These are phyloP conservation scores for Penicillium sp. DNA, from an alignment of 2,329 filamentous ascomycete species.

Conservation along the genomic window DNA sequence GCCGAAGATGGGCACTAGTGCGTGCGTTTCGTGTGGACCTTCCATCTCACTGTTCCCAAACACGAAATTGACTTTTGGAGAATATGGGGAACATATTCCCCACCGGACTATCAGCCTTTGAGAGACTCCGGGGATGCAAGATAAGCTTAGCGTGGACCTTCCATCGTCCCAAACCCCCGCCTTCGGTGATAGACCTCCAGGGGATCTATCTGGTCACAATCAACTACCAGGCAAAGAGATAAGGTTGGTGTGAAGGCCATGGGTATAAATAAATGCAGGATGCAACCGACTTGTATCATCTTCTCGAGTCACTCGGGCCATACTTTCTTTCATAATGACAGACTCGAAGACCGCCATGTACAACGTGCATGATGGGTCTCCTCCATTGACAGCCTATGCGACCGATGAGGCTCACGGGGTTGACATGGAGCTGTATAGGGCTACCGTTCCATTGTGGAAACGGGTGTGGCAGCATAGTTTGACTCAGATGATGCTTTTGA, in stretches of 20 bases:
- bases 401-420: slow-evolving; percentile 24
- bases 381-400: slow-evolving; percentile 13
- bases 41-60: slow-evolving; percentile 1
- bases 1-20: slow-evolving; percentile 6
- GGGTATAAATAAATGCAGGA: not conserved
- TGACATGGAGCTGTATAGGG: slow-evolving; percentile 26
- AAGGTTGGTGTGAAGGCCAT: slow-evolving; percentile 1
- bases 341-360: slow-evolving; percentile 4
- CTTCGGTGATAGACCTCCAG: not conserved
- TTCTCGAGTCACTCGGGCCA: not conserved
- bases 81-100: slow-evolving; percentile 5
- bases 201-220: not conserved
- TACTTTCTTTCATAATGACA: not conserved
- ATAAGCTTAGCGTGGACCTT: slow-evolving; percentile 14
- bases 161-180: not conserved
- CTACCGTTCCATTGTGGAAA: slow-evolving; percentile 41
- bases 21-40: slow-evolving; percentile 9
- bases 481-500: slow-evolving; percentile 48
- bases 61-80: not conserved
- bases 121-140: not conserved
- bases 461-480: slow-evolving; percentile 46
- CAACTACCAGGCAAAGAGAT: not conserved
- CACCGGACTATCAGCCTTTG: not conserved
- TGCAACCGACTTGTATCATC: not conserved
- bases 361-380: not conserved